Conservation (phyloP, 768 basidiomycete species). For the Hortiboletus flavorubellus region DNA sequence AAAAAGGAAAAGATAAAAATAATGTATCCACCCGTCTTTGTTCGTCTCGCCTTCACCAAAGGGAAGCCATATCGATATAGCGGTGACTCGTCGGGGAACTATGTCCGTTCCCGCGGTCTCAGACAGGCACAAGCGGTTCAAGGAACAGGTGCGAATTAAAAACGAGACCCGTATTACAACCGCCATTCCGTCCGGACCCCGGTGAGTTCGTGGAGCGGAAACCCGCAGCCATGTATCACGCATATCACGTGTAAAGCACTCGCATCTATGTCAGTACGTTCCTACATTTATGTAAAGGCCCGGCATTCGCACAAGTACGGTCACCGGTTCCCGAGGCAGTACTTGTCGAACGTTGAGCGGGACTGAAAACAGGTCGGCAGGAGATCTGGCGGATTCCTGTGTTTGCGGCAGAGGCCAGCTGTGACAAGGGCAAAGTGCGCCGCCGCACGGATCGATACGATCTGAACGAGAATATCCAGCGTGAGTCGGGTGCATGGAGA, state of each 20-base stretch:
- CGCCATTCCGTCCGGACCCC: background rate
- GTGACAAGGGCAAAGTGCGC: background rate
- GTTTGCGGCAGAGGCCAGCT: background rate
- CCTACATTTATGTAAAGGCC: background rate
- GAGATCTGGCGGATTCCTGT: background rate
- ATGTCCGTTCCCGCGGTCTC: too few species aligned
- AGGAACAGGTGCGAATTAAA: background rate
- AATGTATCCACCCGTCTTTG: background rate
- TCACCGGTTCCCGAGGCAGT: background rate
- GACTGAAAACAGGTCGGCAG: background rate
- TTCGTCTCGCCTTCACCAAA: background rate
- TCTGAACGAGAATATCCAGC: background rate
- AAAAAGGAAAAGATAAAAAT: too few species aligned
- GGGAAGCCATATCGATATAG: background rate
- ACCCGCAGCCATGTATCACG: background rate
- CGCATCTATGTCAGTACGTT: background rate
- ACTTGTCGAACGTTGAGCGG: background rate
- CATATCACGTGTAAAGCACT: background rate
- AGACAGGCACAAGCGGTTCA: background rate
- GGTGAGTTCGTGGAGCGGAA: background rate
- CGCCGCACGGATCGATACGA: background rate
- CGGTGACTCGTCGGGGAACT: background rate
- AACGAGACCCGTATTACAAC: too few species aligned
- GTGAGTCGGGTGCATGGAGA: background rate
- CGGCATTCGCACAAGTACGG: background rate